Base-by-base conservation (phyloP, 768 basidiomycete species). In the Phylloporus rhodoxanthus region DNA sequence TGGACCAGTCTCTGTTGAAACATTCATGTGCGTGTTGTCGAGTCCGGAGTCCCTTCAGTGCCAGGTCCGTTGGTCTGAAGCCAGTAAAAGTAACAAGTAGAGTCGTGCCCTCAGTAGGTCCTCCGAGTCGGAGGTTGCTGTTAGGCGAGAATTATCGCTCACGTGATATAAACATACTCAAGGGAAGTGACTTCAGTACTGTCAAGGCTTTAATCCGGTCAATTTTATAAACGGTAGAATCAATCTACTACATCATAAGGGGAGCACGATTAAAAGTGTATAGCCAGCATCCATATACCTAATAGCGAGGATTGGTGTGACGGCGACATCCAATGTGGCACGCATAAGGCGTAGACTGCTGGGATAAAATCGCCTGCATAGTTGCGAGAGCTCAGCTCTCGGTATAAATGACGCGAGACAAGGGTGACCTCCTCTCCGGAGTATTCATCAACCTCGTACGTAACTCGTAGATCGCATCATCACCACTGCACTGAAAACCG, bases 401-500 rank as follows among this genome's bases (percentile, higher is more conserved):
- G 15, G 23, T 32, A 48, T 54, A 54, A 23, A 43, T 30, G 8
- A 67, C 52, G 23, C 48, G 45, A 38, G 64, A 66, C 32, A 65
- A 34, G 19, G 61, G 59, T 20, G 66, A 68, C 55, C 52, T 61
- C 57, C 48, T 56, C 41, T 54, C 49, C 14, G 59, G 55, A 28
- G 50, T 30, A 42, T 41, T 30, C 29, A 45, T 49, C 4, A 65
- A 37, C 47, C 53, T 63, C 23, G 41, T 33, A 21, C 40, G 52
- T 42, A 37, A 17, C 2, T 54, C 50, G 32, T 42, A 43, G 17
- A 20, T 43, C 17, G 17, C 29, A 17, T 45, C 43, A 36, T 32
- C 47, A 39, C 48, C 26, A 19, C 20, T 13, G 45, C 46, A 46
- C 20, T 3, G 53, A 5, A 40, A 21, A 23, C 46, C 44, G 44